phyloP scores from a whole-genome alignment of 2,329 filamentous ascomycete genomes.

The Aspergillus sp. region DNA sequence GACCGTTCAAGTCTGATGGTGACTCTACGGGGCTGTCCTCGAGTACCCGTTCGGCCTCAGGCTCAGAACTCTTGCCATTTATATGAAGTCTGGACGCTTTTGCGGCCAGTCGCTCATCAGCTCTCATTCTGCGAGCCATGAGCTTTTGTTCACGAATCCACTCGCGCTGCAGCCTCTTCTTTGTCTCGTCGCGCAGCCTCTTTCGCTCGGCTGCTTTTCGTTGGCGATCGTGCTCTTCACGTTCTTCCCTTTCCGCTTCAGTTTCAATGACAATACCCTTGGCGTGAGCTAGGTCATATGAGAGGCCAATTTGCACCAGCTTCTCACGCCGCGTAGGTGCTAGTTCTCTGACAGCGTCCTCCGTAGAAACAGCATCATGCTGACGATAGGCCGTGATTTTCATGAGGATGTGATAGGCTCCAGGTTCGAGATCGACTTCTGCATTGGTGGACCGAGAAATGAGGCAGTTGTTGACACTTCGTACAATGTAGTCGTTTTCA shows the following conservation, averaged over 20 bases:
- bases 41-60: slow-evolving; percentile 19
- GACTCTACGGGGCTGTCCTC: slow-evolving; percentile 27
- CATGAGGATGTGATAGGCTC: slow-evolving; percentile 72
- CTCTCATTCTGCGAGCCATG: slow-evolving; percentile 26
- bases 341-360: slow-evolving; percentile 66
- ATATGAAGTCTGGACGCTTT: slow-evolving; percentile 7
- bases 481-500: slow-evolving; percentile 60
- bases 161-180: slow-evolving; percentile 40
- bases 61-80: slow-evolving; percentile 3
- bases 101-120: slow-evolving; percentile 28
- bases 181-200: slow-evolving; percentile 39
- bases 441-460: slow-evolving; percentile 75
- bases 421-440: slow-evolving; percentile 71
- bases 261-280: slow-evolving; percentile 45
- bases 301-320: slow-evolving; percentile 53
- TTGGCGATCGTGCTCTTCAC: slow-evolving; percentile 38
- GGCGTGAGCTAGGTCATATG: slow-evolving; percentile 48
- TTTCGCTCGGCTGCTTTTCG: slow-evolving; percentile 33
- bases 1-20: slow-evolving; percentile 25
- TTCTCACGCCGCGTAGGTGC: slow-evolving; percentile 69
- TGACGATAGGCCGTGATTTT: slow-evolving; percentile 71
- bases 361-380: slow-evolving; percentile 54
- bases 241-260: slow-evolving; percentile 32
- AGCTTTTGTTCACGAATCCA: slow-evolving; percentile 42
- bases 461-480: slow-evolving; percentile 55